Conservation (phyloP, 164 flowering plant genomes). For the Liriodendron chinense region DNA sequence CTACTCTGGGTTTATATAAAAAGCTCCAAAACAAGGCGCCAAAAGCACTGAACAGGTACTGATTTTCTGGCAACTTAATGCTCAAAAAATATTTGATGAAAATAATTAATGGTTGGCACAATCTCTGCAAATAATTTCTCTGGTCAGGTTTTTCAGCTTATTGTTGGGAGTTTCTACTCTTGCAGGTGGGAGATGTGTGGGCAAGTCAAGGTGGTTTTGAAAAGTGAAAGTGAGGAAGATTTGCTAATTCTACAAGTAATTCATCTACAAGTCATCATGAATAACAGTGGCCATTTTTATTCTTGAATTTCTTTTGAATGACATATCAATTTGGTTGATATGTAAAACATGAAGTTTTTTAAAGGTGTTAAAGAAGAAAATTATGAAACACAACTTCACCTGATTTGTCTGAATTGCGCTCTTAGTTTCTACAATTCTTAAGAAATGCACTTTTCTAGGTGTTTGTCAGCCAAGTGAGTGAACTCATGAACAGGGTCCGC, state of each 20-base stretch:
- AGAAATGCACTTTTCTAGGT: no score
- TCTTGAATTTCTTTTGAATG: not conserved
- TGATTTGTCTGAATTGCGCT: no score
- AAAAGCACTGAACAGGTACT: slow-evolving; percentile 75
- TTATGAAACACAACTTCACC: no score
- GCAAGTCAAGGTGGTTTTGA: slow-evolving; percentile 96
- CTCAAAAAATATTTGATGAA: not conserved
- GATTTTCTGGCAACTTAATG: not conserved
- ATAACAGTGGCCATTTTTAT: not conserved
- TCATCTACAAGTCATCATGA: not conserved
- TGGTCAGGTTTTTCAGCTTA: not conserved
- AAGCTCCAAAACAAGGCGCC: slow-evolving; percentile 78
- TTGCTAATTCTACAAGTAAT: slow-evolving; percentile 75
- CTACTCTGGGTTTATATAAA: slow-evolving; percentile 88
- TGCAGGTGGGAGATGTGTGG: slow-evolving; percentile 99
- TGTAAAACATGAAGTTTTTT: not conserved
- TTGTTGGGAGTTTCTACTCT: slow-evolving; percentile 1
- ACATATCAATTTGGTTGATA: not conserved
- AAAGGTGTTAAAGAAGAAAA: no score
- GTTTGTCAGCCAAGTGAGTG: no score
- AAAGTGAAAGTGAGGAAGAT: slow-evolving; percentile 87
- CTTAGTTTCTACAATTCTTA: no score
- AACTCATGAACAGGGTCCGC: no score
- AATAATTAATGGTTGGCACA: not conserved
- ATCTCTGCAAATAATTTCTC: not conserved